Evolutionary conservation across 73 alveolate genomes (phyloP), one percentile per base, ranked within the genome.

Genomic region (Symbiodinium pilosum): DNA sequence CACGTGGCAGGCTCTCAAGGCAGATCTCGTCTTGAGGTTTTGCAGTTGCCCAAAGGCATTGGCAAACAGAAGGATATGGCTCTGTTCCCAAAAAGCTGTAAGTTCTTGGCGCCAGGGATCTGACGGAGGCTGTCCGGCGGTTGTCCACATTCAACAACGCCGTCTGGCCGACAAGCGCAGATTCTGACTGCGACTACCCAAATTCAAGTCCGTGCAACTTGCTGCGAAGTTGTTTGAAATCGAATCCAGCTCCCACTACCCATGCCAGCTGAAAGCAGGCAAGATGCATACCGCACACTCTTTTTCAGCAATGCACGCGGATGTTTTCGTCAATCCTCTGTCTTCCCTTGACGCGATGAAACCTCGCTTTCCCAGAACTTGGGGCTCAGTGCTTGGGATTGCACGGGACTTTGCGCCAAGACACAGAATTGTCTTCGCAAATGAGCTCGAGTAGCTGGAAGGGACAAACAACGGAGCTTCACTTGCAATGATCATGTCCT

Each of bases 401-500:
- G 43, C 32, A 36, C 64, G 9, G 36, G 34, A n/a, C 32, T 6
- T 14, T 28, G 24, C 28, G 64, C 32, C 86, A 64, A 88, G 95
- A 71, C 8, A 39, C 95, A 88, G 71, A 12, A 88, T 88, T 32
- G 86, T 64, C 44, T 88, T 88, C 30, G 95, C 86, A 44, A 88
- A 88, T 1, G 95, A 88, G 95, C 95, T 88, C 47, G 95, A 88
- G 71, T 56, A 88, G 86, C 95, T 88, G 28, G 95, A 88, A 24
- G 95, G 95, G 36, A 88, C 86, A 43, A 88, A 88, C 44, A 56
- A 43, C 28, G 95, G 95, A 28, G 95, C 95, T 86, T 88, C 95
- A 69, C 95, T 88, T 85, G 95, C 95, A 64, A 88, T 75, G 34
- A 88, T 88, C 86, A 88, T 88, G 86, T 88, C 95, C 95, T 88